Base-by-base conservation (phyloP, 2,329 filamentous ascomycete genomes). In the Spiromastix sp. region DNA sequence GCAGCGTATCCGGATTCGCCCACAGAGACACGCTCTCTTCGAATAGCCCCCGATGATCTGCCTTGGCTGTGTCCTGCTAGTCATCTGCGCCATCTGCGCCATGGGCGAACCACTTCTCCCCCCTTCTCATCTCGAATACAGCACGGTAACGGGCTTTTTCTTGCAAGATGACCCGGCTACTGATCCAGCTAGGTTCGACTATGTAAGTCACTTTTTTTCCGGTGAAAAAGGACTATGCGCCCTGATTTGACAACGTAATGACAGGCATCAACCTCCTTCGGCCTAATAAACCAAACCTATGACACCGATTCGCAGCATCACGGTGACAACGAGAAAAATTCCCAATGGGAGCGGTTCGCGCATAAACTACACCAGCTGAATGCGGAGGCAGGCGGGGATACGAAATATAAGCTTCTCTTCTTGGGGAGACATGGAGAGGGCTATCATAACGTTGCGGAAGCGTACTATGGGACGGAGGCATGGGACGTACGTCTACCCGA, bases 401-500 rank as follows among this genome's bases (percentile, higher is more conserved):
- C 62, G 3, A 53, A 55, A 16, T 77, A 75, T 53, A 70, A 70
- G 34, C 55, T 79, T 1, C 57, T 79, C 24, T 75, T 71, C 48
- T 56, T 77, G 24, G 74, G 70, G 27, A 66, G 75, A 18, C 75
- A 79, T 48, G 75, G 75, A 15, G 66, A 79, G 50, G 74, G 74
- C 4, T 63, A 63, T 40, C 72, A 79, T 54, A 79, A 79, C 47
- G 72, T 73, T 9, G 75, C 73, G 1, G 70, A 79, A 47, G 48
- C 55, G 2, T 67, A 61, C 41, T 78, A 76, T 42, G 74, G 74
- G 19, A 76, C 69, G 0, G 60, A 67, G 10, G 63, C 64, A 2
- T 79, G 75, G 75, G 71, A 79, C 54, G 69, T 71, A 57, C 33
- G 61, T 16, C 12, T 19, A 13, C n/a, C 16, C 11, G 11, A 17